Evolutionary conservation across 2,329 filamentous ascomycete species (phyloP), one percentile per base, ranked within the genome.

Genomic region (Pseudogymnoascus sp.): DNA sequence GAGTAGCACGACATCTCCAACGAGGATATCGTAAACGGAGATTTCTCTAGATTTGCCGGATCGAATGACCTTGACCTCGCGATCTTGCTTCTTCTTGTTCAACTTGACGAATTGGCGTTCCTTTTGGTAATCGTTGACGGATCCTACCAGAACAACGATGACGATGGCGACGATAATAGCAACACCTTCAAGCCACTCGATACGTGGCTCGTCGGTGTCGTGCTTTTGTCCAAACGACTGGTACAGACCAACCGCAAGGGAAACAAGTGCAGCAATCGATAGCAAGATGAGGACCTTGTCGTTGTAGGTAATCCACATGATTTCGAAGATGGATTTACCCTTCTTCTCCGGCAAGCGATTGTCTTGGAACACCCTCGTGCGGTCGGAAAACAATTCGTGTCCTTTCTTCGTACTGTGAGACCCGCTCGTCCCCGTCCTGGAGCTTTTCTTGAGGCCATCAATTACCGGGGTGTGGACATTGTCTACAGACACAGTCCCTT

Each of bases 101-200:
- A 93, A 78, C 73, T 90, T 91, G 40, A 90, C 87, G 70, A 93
- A 93, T 70, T 91, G 88, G 53, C 87, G 82, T 72, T 92, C 89
- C 74, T 92, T 92, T 70, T 93, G 89, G 82, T 86, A 93, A 71
- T 93, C 90, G 67, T 91, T 93, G 35, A 87, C 77, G n/a, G 89
- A 89, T 65, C 89, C 89, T 19, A 91, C 89, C 19, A 89, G 74
- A 3, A 92, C 87, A 56, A 93, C 90, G 66, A 93, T 87, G 14
- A 88, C 72, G 65, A 93, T 90, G 60, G 89, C 90, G 22, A 88
- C 83, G 46, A 91, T 86, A 66, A 93, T 91, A 6, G 90, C 89
- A 10, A 92, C 86, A 66, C 89, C 89, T 74, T 93, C 90, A 4
- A 92, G 87, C 90, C 90, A 93, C 73, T 92, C 87, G 11, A 91